phyloP scores from a whole-genome alignment of 768 basidiomycete genomes.

The Calocera cornea region DNA sequence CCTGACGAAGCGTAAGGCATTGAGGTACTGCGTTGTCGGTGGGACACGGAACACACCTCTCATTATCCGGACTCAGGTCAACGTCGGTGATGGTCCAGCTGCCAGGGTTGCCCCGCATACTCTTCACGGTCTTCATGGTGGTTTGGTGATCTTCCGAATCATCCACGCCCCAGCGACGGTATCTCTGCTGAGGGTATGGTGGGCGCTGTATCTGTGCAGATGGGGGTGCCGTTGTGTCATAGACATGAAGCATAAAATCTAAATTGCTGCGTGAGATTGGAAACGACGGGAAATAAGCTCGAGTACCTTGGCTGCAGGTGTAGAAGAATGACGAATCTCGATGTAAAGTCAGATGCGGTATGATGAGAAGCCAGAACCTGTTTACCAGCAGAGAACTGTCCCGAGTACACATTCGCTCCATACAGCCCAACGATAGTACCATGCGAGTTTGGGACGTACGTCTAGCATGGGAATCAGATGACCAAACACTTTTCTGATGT shows the following conservation, averaged over 20 bases:
- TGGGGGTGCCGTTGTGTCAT: conserved; percentile 49
- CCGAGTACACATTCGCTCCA: conserved; percentile 64
- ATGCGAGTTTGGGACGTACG: conserved; percentile 60
- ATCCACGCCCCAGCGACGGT: conserved; percentile 12
- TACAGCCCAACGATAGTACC: conserved; percentile 70
- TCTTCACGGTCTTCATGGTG: conserved; percentile 40
- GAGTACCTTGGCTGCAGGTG: conserved; percentile 68
- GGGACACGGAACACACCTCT: conserved; percentile 38
- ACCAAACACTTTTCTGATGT: not conserved
- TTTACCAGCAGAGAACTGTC: conserved; percentile 65
- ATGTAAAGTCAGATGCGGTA: conserved; percentile 7
- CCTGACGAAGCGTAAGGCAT: conserved; percentile 30
- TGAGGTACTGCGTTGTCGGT: not conserved
- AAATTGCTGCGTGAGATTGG: conserved; percentile 7
- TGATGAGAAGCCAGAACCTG: not conserved
- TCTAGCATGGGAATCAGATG: conserved; percentile 29
- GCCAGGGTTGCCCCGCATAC: conserved; percentile 60
- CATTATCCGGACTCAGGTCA: conserved; percentile 77
- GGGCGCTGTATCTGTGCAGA: not conserved
- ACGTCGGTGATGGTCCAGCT: conserved; percentile 94
- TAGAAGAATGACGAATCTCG: conserved; percentile 85
- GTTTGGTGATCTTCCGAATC: conserved; percentile 34
- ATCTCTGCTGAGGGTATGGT: conserved; percentile 7
- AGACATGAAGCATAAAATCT: conserved; percentile 86
- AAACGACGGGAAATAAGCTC: not conserved